phyloP scores from a whole-genome alignment of 2,329 filamentous ascomycete genomes.

The Ophiostoma ulmi region DNA sequence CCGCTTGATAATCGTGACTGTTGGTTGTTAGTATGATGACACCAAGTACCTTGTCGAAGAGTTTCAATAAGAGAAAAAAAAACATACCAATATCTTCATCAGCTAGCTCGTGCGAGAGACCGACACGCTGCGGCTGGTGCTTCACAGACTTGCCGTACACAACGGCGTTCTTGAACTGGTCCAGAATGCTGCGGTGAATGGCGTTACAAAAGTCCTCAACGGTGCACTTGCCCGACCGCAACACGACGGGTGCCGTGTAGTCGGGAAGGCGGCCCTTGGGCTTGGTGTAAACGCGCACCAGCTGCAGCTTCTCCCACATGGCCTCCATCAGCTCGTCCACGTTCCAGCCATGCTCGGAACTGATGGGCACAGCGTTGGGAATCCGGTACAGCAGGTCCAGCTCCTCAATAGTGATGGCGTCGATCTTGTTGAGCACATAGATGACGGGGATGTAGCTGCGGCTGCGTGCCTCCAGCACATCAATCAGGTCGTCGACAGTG shows the following conservation, averaged over 20 bases:
- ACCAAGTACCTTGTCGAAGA: no score
- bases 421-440: slow-evolving; percentile 98
- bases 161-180: slow-evolving; percentile 91
- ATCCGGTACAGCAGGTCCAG: slow-evolving; percentile 94
- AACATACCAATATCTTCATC: slow-evolving; percentile 79
- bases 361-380: slow-evolving; percentile 94
- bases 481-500: slow-evolving; percentile 94
- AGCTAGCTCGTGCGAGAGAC: slow-evolving; percentile 80
- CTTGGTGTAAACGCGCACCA: slow-evolving; percentile 94
- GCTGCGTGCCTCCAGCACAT: slow-evolving; percentile 88
- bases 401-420: slow-evolving; percentile 96
- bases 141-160: slow-evolving; percentile 98
- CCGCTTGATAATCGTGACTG: slow-evolving; percentile 66
- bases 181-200: slow-evolving; percentile 92
- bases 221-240: slow-evolving; percentile 75
- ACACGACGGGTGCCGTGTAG: slow-evolving; percentile 84
- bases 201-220: slow-evolving; percentile 98
- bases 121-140: slow-evolving; percentile 95
- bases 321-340: slow-evolving; percentile 92
- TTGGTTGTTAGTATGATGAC: slow-evolving; percentile 8
- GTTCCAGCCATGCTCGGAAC: slow-evolving; percentile 97
- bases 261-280: slow-evolving; percentile 93
- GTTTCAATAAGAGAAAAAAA: not conserved
- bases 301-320: slow-evolving; percentile 94
- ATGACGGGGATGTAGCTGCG: slow-evolving; percentile 98